These are phyloP conservation scores for Fusarium kyushuense DNA, from an alignment of 2,329 filamentous ascomycete genomes.

Conservation along the genomic window DNA sequence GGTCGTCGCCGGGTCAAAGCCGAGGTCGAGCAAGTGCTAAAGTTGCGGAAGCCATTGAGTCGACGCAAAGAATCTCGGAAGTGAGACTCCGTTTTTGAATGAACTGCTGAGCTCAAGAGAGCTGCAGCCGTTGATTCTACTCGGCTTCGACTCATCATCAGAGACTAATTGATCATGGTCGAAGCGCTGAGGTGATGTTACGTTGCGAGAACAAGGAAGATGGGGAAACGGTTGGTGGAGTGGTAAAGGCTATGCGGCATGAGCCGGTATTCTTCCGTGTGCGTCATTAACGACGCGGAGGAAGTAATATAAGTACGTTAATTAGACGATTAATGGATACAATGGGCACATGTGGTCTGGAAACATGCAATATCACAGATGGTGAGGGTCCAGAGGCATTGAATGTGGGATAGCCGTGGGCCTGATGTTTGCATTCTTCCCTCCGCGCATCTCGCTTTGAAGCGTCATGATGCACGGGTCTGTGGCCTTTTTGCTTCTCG, in stretches of 20 bases:
- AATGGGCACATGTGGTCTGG: neutral
- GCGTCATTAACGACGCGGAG: slow-evolving; percentile 23
- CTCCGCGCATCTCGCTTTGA: slow-evolving; percentile 34
- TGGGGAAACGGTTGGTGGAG: slow-evolving; percentile 39
- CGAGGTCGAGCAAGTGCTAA: slow-evolving; percentile 26
- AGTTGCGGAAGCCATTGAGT: slow-evolving; percentile 35
- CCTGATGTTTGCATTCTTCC: slow-evolving; percentile 43
- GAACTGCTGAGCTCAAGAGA: slow-evolving; percentile 45
- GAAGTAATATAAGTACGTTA: neutral
- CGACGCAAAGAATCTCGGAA: slow-evolving; percentile 20
- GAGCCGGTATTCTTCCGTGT: slow-evolving; percentile 41
- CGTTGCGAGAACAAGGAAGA: slow-evolving; percentile 22
- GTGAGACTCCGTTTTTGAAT: slow-evolving; percentile 2
- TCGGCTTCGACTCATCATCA: slow-evolving; percentile 47
- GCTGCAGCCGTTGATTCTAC: slow-evolving; percentile 46
- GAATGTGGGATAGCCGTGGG: slow-evolving; percentile 36
- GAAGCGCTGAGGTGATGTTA: slow-evolving; percentile 14
- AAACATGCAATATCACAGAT: slow-evolving; percentile 2
- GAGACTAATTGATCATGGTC: slow-evolving; percentile 50
- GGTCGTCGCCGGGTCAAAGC: slow-evolving; percentile 25
- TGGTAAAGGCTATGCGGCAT: slow-evolving; percentile 24
- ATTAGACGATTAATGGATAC: neutral
- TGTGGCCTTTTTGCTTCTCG: slow-evolving; percentile 34
- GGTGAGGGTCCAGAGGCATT: neutral
- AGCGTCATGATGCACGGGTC: slow-evolving; percentile 40